Base-by-base conservation (phyloP, 306 rosid species). In the Lathyrus aphaca region DNA sequence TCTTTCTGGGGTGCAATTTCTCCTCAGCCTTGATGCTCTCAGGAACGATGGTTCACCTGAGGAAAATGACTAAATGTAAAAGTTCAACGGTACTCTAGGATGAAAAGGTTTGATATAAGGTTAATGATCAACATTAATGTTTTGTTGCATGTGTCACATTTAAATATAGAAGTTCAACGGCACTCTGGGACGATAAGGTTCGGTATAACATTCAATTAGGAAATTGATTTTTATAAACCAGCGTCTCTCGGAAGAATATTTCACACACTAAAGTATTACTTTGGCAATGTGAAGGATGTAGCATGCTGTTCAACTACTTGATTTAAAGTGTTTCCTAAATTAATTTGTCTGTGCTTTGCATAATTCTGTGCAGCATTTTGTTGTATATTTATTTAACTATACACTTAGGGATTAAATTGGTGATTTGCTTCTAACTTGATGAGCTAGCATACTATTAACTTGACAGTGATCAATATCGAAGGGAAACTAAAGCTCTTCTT, bases 21-120 rank as follows among this genome's bases (percentile, higher is more conserved):
- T 63, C 63, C 77, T 49, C 88, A 90, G 91, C 80, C 82, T 87
- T 61, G 87, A 84, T 55, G 65, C 88, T 81, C 82, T 86, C 73
- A 67, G 4, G 56, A 73, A 50, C 54, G 37, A 32, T 73, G 84
- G 55, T 79, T 74, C 81, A 48, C 82, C 79, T 2, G 63, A 40
- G 53, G 61, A 59, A 30, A 71, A 61, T 60, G 45, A 7, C 80
- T 64, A 45, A 39, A 67, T n/a, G 68, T 48, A 74, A 72, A 60
- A 71, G 77, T 77, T 67, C 53, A 38, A 18, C 64, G 6, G 14
- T 27, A 46, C 74, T 59, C 58, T 40, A 21, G 46, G 45, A 62
- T 35, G 73, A 49, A 71, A 74, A 35, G 59, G 58, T 74, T 66
- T 10, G 73, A 62, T n/a, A 46, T 45, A 67, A 71, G 57, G 29